phyloP scores from a whole-genome alignment of 352 stramenopile species.

The Phytophthora lateralis region DNA sequence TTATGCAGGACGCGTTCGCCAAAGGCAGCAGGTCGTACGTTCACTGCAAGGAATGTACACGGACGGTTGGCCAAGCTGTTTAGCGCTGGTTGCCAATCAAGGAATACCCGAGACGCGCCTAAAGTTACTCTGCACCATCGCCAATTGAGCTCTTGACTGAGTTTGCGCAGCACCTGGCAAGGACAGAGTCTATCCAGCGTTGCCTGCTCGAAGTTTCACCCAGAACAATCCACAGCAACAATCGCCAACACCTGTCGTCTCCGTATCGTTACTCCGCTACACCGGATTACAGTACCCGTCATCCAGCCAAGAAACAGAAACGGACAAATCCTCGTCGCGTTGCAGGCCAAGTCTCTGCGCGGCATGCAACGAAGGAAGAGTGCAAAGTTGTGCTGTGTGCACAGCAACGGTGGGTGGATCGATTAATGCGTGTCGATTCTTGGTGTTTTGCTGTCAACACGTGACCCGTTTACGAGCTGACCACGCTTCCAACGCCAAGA shows the following conservation, averaged over 20 bases:
- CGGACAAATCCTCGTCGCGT: constrained; percentile 16
- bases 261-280: constrained; percentile 10
- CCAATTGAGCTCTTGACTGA: constrained; percentile 29
- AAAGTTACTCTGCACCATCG: constrained; percentile 22
- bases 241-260: constrained; percentile 16
- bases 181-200: constrained; percentile 17
- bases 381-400: constrained; percentile 16
- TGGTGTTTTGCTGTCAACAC: not conserved
- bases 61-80: not conserved
- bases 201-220: not conserved
- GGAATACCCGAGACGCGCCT: constrained; percentile 24
- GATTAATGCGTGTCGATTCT: not conserved
- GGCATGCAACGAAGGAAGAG: constrained; percentile 12
- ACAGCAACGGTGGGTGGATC: constrained; percentile 1
- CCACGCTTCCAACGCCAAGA: constrained; percentile 4
- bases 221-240: no score
- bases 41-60: not conserved
- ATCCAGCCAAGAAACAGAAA: not conserved
- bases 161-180: constrained; percentile 26
- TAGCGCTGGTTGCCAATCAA: constrained; percentile 22
- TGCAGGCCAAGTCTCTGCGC: constrained; percentile 15
- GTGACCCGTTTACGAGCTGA: not conserved
- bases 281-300: constrained; percentile 1
- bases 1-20: constrained; percentile 19
- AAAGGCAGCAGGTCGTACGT: constrained; percentile 6